phyloP scores from a whole-genome alignment of 2,329 filamentous ascomycete species.

The Aspergillus puulaauensis region DNA sequence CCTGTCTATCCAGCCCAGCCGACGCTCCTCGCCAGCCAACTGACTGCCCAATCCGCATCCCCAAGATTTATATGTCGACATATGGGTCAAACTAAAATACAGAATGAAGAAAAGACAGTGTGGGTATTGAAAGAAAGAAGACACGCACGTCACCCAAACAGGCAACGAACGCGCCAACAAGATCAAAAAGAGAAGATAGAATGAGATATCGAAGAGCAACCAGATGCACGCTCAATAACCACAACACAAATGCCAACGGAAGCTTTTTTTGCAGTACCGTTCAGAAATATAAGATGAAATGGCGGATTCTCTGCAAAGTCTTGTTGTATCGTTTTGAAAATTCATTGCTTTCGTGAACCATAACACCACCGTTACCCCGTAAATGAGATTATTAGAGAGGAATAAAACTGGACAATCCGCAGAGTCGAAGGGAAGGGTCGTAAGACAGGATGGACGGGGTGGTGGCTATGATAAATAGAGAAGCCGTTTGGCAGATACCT shows the following conservation, averaged over 20 bases:
- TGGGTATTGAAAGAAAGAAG: conserved; percentile 7
- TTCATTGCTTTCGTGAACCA: conserved; percentile 39
- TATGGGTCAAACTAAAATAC: conserved; percentile 16
- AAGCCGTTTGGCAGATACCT: background rate
- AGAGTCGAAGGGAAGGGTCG: background rate
- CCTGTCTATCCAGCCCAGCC: background rate
- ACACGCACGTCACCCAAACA: background rate
- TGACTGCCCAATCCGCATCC: background rate
- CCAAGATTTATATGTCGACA: conserved; percentile 9
- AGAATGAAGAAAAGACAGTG: conserved; percentile 1
- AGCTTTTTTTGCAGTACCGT: conserved; percentile 22
- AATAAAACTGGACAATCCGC: conserved; percentile 9
- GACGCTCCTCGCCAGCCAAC: background rate
- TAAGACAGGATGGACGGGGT: conserved; percentile 9
- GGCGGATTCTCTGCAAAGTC: conserved; percentile 11
- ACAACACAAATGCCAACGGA: conserved; percentile 31
- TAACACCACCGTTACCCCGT: conserved; percentile 31
- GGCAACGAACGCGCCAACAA: conserved; percentile 7
- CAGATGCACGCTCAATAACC: conserved; percentile 41
- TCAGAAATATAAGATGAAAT: conserved; percentile 11
- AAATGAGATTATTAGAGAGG: conserved; percentile 19
- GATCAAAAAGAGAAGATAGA: conserved; percentile 8
- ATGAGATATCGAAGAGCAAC: conserved; percentile 20
- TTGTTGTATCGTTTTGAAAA: conserved; percentile 24
- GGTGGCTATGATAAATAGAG: conserved; percentile 4